Percentiles rank a stretch among this genome's conserved stretches.
Conservation (phyloP, 352 stramenopile species). For the Pythium myriotylum region DNA sequence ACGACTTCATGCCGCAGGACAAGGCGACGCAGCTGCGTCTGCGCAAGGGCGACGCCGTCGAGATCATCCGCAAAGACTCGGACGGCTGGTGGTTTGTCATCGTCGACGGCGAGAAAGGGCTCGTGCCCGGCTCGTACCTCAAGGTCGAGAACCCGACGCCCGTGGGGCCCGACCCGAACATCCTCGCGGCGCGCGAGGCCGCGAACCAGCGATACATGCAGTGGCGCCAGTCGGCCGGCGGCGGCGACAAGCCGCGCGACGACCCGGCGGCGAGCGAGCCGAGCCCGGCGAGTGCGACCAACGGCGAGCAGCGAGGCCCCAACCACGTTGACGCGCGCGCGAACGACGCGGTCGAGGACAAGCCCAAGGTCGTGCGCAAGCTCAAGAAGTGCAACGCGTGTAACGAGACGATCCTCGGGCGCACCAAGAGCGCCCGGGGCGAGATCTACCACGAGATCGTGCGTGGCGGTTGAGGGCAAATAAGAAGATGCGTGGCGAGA, state of each 20-base stretch:
- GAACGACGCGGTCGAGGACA: slow-evolving; percentile 48
- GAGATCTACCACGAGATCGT: slow-evolving; percentile 88
- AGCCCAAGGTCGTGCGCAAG: slow-evolving; percentile 69
- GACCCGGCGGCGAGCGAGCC: not conserved
- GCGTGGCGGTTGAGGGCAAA: not conserved
- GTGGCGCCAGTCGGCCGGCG: slow-evolving; percentile 29
- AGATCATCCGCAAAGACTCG: slow-evolving; percentile 80
- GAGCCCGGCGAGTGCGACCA: slow-evolving; percentile 19
- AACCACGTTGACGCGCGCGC: slow-evolving; percentile 58
- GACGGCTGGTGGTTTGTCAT: slow-evolving; percentile 87
- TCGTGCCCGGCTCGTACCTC: slow-evolving; percentile 80
- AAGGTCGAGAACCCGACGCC: slow-evolving; percentile 68
- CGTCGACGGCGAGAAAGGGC: slow-evolving; percentile 73
- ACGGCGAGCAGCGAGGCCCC: slow-evolving; percentile 6
- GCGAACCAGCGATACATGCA: slow-evolving; percentile 78
- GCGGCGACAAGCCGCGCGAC: not conserved
- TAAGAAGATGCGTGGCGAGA: too few species aligned
- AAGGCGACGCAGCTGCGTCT: slow-evolving; percentile 66
- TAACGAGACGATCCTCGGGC: slow-evolving; percentile 83
- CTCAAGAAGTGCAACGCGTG: slow-evolving; percentile 79
- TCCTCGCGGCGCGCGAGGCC: slow-evolving; percentile 69
- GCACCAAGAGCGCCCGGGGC: slow-evolving; percentile 71
- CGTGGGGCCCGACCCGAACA: slow-evolving; percentile 54
- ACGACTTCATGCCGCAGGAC: slow-evolving; percentile 79
- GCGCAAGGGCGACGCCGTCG: slow-evolving; percentile 67